A percentile compares a stretch with the other conserved stretches of the same genome.
Conservation (phyloP, 352 stramenopile species). For the Phytophthora citrophthora region DNA sequence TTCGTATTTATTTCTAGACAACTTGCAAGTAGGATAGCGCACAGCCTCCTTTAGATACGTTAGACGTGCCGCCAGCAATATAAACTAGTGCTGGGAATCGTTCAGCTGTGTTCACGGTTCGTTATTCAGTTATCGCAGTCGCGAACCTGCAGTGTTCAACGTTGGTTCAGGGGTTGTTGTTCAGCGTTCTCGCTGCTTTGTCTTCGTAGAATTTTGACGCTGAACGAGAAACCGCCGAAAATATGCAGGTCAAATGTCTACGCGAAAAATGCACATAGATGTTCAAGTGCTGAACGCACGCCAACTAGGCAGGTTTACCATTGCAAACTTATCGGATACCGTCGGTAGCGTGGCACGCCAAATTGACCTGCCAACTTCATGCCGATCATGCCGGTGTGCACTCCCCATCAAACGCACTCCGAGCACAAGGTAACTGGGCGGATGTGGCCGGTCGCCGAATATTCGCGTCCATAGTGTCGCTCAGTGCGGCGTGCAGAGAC, state of each 20-base stretch:
- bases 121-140: too few species aligned
- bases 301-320: too few species aligned
- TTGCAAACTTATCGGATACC: slow-evolving; percentile 3
- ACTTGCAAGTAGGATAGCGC: not conserved
- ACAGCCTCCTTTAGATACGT: too few species aligned
- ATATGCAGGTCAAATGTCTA: too few species aligned
- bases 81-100: not conserved
- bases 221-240: too few species aligned
- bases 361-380: not conserved
- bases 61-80: not conserved
- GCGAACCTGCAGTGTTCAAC: too few species aligned
- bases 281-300: too few species aligned
- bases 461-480: slow-evolving; percentile 10
- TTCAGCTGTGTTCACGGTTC: too few species aligned
- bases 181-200: too few species aligned
- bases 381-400: slow-evolving; percentile 4
- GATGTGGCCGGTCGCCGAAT: slow-evolving; percentile 20
- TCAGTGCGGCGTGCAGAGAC: slow-evolving; percentile 19
- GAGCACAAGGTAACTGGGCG: slow-evolving; percentile 23
- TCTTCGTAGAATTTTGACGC: too few species aligned
- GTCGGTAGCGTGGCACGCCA: slow-evolving; percentile 3
- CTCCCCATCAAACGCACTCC: slow-evolving; percentile 4
- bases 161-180: too few species aligned
- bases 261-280: too few species aligned
- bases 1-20: slow-evolving; percentile 23